Base-by-base conservation (phyloP, 768 basidiomycete genomes). In the Auricularia cornea region DNA sequence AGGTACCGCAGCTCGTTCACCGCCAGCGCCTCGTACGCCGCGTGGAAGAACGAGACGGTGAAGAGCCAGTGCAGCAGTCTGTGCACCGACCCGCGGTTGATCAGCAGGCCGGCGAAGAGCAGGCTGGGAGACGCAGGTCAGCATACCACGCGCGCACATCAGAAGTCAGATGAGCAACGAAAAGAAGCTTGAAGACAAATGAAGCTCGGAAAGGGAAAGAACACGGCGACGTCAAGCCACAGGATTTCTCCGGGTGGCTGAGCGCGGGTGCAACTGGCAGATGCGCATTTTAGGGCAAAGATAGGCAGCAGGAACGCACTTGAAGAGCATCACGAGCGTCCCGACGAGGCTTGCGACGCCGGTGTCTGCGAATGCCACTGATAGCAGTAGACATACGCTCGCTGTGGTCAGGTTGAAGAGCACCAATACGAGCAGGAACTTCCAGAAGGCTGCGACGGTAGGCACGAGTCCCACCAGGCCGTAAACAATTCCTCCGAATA, bases 391-490 rank as follows among this genome's bases (percentile, higher is more conserved):
- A 26, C 98, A 90, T 44, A 96, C 89, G 70, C 89, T 92, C 31
- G 95, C 94, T 1, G 97, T 95, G 1, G 95, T 91, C 68, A 99
- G 76, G 77, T 99, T 99, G 86, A 98, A 98, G 41, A 99, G 77
- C 26, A 57, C 54, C 41, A 99, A 82, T 1, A 89, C 91, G 67
- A 98, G 85, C 78, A 98, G 88, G 79, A 99, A 98, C 78, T 97
- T 98, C 97, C 97, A 98, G 80, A 98, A 98, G 10, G 84, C 85
- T 0, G 85, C 78, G 8, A 98, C 90, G 16, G 87, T 88, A 2
- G 94, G 91, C 11, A 98, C 97, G 57, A 99, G 86, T 4, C 97
- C 97, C 6, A 97, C 93, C 3, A 98, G 85, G 2, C 92, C 87
- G 69, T 99, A 99, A 11, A 97, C 87, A 68, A 99, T 98, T 4